Conservation (phyloP, 495 filamentous ascomycete species). For the Hypoxylon crocopeplum region DNA sequence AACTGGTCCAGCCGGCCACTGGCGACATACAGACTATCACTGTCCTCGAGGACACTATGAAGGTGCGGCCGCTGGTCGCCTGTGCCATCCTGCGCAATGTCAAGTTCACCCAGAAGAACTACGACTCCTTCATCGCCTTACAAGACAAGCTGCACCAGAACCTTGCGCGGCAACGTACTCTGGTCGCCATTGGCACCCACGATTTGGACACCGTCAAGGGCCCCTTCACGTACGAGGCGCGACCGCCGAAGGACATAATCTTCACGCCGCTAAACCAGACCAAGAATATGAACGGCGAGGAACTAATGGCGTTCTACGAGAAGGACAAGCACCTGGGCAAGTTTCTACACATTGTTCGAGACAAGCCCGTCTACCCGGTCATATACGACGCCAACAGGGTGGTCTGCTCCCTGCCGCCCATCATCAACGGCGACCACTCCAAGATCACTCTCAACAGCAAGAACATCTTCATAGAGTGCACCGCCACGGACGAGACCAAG, state of each 20-base stretch:
- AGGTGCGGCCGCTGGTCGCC: constrained; percentile 84
- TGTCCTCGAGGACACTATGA: constrained; percentile 78
- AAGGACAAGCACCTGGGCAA: constrained; percentile 67
- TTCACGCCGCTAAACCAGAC: constrained; percentile 92
- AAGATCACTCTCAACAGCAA: constrained; percentile 90
- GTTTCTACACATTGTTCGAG: constrained; percentile 90
- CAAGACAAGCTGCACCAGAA: constrained; percentile 99
- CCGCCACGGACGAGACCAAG: constrained; percentile 96
- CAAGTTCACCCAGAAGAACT: constrained; percentile 87
- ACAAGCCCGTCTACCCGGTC: constrained; percentile 94
- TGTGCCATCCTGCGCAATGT: constrained; percentile 87
- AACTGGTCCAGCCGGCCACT: constrained; percentile 69
- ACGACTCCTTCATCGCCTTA: constrained; percentile 96
- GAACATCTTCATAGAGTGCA: constrained; percentile 97
- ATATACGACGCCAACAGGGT: constrained; percentile 88
- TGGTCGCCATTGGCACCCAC: constrained; percentile 96
- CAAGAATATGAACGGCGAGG: constrained; percentile 81
- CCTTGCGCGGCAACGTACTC: constrained; percentile 86
- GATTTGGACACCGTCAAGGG: constrained; percentile 93
- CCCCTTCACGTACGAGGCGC: constrained; percentile 95
- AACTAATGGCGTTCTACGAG: constrained; percentile 96
- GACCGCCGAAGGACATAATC: constrained; percentile 88
- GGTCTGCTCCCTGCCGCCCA: constrained; percentile 93
- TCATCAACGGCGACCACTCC: constrained; percentile 96
- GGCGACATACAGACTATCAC: constrained; percentile 80